Evolutionary conservation across 768 basidiomycete species (phyloP), one percentile per base, ranked within the genome.

Genomic region (Dioszegia hungarica): DNA sequence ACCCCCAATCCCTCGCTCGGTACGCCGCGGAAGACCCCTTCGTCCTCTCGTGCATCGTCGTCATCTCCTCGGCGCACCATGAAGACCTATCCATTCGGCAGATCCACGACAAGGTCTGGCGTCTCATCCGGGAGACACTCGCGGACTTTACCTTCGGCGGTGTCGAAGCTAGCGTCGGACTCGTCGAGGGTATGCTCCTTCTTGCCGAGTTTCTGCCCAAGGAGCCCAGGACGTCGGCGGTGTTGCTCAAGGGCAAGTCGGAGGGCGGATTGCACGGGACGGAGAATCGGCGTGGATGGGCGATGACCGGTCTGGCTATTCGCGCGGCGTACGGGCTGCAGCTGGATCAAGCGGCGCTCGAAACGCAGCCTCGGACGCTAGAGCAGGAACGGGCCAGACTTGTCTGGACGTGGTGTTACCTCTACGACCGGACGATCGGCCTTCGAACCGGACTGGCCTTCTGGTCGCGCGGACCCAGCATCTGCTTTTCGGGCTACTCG

Each of bases 361-460:
- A 68, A 29, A 59, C 62, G 33, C 43, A 61, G 29, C 63, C 64
- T 37, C 54, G 64, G 11, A 55, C 62, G 4, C 38, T 60, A 1
- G 59, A 62, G 27, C 46, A 64, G 9, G 70, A 72, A 31, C 37
- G 70, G 19, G 66, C 69, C 10, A 44, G 68, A 22, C 59, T 65
- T 12, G 71, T 65, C 6, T 75, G 68, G 68, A 75, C 73, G 1
- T 72, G 68, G 68, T 70, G 68, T 45, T 70, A 70, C 38, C 60
- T 70, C 3, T 70, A 67, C 46, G 68, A 70, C 34, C 61, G 68
- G 11, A 70, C 68, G 29, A 72, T 66, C 63, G 73, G 68, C 54
- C 64, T 72, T 22, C 61, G 73, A 31, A 74, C 73, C 43, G 73
- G 73, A 20, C 58, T 68, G 2, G 73, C 73, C 15, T 74, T 74